Conservation (phyloP, 495 filamentous ascomycete genomes). For the Penicillium mononematosum region DNA sequence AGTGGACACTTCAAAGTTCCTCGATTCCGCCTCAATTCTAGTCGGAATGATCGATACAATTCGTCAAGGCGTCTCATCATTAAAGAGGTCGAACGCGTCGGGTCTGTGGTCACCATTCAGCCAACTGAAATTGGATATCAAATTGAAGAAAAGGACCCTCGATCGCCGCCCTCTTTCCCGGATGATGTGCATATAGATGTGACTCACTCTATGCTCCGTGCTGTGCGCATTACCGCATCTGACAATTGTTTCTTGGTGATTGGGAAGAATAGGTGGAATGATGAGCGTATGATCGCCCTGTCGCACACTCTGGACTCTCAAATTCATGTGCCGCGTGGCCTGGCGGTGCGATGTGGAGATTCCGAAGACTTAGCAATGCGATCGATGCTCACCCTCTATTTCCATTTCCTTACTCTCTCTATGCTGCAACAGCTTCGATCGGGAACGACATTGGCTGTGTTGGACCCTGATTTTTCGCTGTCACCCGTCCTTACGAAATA, state of each 20-base stretch:
- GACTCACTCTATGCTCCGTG: conserved; percentile 16
- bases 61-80: conserved; percentile 31
- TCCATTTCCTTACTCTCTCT: conserved; percentile 18
- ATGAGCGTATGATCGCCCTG: conserved; percentile 12
- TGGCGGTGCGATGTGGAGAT: conserved; percentile 6
- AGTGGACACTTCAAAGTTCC: conserved; percentile 31
- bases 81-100: conserved; percentile 10
- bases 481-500: conserved; percentile 17
- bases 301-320: conserved; percentile 17
- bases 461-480: conserved; percentile 25
- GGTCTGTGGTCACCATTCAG: conserved; percentile 7
- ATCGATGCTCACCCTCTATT: conserved; percentile 20
- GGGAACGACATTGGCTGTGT: conserved; percentile 16
- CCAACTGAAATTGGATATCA: conserved; percentile 15
- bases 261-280: conserved; percentile 7
- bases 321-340: conserved; percentile 17
- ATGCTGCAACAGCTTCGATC: conserved; percentile 10
- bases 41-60: conserved; percentile 41
- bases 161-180: background rate
- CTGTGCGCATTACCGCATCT: conserved; percentile 12
- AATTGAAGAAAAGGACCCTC: conserved; percentile 9
- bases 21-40: conserved; percentile 22
- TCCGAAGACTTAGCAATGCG: conserved; percentile 9
- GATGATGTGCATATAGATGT: conserved; percentile 14
- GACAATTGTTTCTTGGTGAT: conserved; percentile 18